Percentiles rank a stretch among this genome's conserved stretches.
phyloP scores from a whole-genome alignment of 352 stramenopile species.

The Aphanomyces euteiches region DNA sequence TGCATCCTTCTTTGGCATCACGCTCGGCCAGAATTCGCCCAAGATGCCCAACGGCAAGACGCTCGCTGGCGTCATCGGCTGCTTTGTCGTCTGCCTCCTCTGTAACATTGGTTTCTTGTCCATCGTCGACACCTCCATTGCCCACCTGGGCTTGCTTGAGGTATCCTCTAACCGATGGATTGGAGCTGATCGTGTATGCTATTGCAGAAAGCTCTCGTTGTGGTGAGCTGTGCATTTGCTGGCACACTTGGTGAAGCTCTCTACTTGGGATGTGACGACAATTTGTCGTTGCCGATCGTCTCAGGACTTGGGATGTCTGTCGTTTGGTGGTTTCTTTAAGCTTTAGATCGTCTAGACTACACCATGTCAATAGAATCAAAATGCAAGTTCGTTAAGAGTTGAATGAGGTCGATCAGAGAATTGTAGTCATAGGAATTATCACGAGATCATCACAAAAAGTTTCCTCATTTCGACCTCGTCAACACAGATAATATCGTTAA shows the following conservation, averaged over 20 bases:
- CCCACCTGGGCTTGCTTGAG: neutral
- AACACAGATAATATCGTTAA: neutral
- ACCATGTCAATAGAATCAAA: slow-evolving; percentile 2
- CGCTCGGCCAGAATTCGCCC: slow-evolving; percentile 17
- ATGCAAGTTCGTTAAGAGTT: neutral
- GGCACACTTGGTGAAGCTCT: slow-evolving; percentile 23
- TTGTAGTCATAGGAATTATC: slow-evolving; percentile 31
- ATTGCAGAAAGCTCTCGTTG: slow-evolving; percentile 20
- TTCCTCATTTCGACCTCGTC: slow-evolving; percentile 26
- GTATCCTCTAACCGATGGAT: neutral
- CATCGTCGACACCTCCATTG: neutral
- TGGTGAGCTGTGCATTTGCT: slow-evolving; percentile 1
- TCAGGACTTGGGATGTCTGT: slow-evolving; percentile 18
- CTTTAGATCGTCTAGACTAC: neutral
- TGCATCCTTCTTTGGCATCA: slow-evolving; percentile 30
- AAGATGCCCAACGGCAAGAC: slow-evolving; percentile 28
- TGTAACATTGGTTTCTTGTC: slow-evolving; percentile 18
- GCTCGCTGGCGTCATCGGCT: slow-evolving; percentile 23
- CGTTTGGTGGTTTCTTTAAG: neutral
- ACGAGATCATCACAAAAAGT: slow-evolving; percentile 29
- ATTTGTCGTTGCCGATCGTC: slow-evolving; percentile 26
- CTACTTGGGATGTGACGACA: slow-evolving; percentile 25
- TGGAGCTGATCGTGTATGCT: neutral
- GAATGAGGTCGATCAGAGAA: slow-evolving; percentile 28
- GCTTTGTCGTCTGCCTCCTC: slow-evolving; percentile 26